Conservation (phyloP, 257 asterid species). For the Nicotiana knightiana region DNA sequence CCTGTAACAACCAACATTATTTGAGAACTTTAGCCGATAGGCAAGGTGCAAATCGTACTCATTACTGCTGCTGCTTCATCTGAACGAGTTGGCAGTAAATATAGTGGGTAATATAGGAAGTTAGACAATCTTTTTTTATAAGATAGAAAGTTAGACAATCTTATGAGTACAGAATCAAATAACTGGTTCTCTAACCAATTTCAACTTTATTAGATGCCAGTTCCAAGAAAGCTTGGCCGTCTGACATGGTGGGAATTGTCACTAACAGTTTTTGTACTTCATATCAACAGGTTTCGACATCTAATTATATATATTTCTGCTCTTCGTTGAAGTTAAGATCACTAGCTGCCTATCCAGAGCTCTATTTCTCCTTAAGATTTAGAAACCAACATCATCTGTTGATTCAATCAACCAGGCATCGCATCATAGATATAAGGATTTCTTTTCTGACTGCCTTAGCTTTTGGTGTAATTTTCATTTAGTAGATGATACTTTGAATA, state of each 20-base stretch:
- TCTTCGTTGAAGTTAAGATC: background rate
- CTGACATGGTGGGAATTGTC: background rate
- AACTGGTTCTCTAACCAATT: background rate
- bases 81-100: background rate
- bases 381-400: background rate
- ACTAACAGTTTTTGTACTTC: background rate
- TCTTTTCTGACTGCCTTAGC: background rate
- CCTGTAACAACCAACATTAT: constrained; percentile 35
- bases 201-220: background rate
- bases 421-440: background rate
- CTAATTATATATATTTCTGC: background rate
- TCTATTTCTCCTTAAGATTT: background rate
- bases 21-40: background rate
- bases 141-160: background rate
- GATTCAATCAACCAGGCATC: background rate
- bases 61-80: background rate
- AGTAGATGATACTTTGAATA: background rate
- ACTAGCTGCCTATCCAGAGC: background rate
- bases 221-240: background rate
- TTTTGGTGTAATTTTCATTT: background rate
- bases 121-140: no score
- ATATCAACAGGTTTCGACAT: background rate
- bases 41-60: background rate
- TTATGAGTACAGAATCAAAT: background rate
- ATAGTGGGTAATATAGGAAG: background rate